Conservation (phyloP, 2,329 filamentous ascomycete genomes). For the Penicillium verrucosum region DNA sequence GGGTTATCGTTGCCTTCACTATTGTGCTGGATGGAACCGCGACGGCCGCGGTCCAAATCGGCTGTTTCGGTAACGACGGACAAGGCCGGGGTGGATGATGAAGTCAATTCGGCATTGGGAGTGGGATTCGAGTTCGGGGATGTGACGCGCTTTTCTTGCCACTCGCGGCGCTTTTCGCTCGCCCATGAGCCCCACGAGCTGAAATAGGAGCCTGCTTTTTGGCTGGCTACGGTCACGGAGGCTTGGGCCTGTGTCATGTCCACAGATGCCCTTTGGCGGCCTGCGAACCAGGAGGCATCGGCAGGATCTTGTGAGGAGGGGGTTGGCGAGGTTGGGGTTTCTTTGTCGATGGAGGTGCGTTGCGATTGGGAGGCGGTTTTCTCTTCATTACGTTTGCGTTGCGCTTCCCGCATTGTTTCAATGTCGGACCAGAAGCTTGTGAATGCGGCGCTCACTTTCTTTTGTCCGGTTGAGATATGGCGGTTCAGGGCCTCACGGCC, state of each 20-base stretch:
- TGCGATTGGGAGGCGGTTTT: constrained; percentile 26
- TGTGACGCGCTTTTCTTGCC: constrained; percentile 40
- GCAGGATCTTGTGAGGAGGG: constrained; percentile 15
- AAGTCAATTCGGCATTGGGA: not conserved
- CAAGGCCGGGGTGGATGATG: constrained; percentile 24
- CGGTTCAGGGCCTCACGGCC: constrained; percentile 83
- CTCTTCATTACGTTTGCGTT: constrained; percentile 53
- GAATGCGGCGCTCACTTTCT: constrained; percentile 83
- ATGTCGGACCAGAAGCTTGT: constrained; percentile 89
- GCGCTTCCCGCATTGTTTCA: constrained; percentile 72
- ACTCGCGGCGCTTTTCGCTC: constrained; percentile 46
- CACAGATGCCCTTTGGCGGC: constrained; percentile 37
- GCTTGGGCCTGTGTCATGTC: constrained; percentile 56
- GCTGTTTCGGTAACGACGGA: constrained; percentile 23
- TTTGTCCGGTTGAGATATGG: constrained; percentile 80
- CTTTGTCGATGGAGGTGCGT: constrained; percentile 31
- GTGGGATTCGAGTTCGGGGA: constrained; percentile 15
- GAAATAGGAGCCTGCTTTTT: constrained; percentile 60
- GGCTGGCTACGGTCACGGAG: constrained; percentile 52
- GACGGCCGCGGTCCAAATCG: constrained; percentile 32
- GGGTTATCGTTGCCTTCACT: constrained; percentile 26
- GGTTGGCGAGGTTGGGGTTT: constrained; percentile 25
- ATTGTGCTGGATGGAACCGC: constrained; percentile 27
- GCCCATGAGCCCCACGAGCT: constrained; percentile 64
- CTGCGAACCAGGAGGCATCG: constrained; percentile 27